Evolutionary conservation across 331 rosid species (phyloP).

Genomic region (Quercus tomentella): DNA sequence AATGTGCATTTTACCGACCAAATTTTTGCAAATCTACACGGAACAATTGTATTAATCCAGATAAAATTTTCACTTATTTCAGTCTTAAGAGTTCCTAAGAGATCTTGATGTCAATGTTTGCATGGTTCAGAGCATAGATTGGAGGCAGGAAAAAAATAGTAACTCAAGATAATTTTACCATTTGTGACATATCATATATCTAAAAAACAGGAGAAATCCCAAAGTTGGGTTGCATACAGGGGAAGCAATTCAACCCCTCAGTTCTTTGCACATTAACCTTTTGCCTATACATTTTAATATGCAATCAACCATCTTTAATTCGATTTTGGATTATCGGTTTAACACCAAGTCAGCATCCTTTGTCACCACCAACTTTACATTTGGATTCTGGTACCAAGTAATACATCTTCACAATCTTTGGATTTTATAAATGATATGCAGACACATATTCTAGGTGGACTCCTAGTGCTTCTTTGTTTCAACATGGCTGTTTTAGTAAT

Average conservation of each 20-base stretch:
- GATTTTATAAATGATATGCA: not conserved
- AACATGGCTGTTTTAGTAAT: not conserved
- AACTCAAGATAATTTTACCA: too few relatives aligned
- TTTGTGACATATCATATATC: too few relatives aligned
- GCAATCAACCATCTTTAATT: not conserved
- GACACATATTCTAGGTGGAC: not conserved
- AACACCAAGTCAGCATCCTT: not conserved
- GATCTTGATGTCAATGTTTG: not conserved
- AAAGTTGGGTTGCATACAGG: not conserved
- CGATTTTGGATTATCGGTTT: not conserved
- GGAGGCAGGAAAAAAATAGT: not conserved
- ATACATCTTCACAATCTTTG: not conserved
- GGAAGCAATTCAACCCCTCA: not conserved
- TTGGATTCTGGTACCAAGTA: not conserved
- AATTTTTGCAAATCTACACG: not conserved
- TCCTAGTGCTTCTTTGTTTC: not conserved
- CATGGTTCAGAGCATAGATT: not conserved
- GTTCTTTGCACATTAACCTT: not conserved
- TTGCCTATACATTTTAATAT: not conserved
- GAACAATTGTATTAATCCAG: not conserved
- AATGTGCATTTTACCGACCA: not conserved
- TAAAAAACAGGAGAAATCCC: not conserved
- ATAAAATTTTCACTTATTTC: not conserved
- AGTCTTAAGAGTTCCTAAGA: not conserved
- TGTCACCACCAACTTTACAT: not conserved